phyloP scores from a whole-genome alignment of 495 filamentous ascomycete genomes.

The Immersiella caudata region DNA sequence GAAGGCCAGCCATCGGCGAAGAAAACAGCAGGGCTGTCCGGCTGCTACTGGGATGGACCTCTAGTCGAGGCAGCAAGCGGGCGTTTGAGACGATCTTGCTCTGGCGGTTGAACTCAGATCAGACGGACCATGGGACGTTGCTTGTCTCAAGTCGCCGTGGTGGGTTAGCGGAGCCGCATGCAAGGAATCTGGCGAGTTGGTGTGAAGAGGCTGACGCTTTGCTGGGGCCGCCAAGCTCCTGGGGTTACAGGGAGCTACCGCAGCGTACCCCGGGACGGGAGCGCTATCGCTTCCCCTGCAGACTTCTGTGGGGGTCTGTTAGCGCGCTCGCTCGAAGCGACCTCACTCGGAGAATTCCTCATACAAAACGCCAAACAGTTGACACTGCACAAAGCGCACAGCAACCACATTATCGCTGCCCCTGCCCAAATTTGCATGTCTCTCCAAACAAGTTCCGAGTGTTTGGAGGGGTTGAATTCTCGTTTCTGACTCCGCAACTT shows the following conservation, averaged over 20 bases:
- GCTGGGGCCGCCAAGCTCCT: neutral
- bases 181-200: constrained; percentile 12
- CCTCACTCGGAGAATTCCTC: constrained; percentile 30
- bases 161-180: constrained; percentile 35
- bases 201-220: constrained; percentile 7
- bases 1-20: neutral
- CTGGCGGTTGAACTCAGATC: constrained; percentile 31
- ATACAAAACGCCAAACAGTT: constrained; percentile 24
- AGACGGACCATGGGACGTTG: constrained; percentile 41
- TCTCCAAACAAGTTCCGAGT: neutral
- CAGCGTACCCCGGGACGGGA: neutral
- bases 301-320: constrained; percentile 7
- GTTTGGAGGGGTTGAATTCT: neutral
- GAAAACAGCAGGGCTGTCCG: neutral
- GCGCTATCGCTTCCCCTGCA: constrained; percentile 10
- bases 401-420: constrained; percentile 4
- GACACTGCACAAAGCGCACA: constrained; percentile 5
- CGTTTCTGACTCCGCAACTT: neutral
- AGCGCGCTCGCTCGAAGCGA: constrained; percentile 4
- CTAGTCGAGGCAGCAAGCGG: constrained; percentile 6
- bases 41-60: neutral
- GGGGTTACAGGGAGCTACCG: constrained; percentile 1
- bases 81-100: constrained; percentile 26
- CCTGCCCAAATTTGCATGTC: neutral
- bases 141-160: constrained; percentile 32